Percentiles rank a stretch among this genome's conserved stretches.
Evolutionary conservation across 75 land plant species (phyloP).

Genomic region (Larix kaempferi): DNA sequence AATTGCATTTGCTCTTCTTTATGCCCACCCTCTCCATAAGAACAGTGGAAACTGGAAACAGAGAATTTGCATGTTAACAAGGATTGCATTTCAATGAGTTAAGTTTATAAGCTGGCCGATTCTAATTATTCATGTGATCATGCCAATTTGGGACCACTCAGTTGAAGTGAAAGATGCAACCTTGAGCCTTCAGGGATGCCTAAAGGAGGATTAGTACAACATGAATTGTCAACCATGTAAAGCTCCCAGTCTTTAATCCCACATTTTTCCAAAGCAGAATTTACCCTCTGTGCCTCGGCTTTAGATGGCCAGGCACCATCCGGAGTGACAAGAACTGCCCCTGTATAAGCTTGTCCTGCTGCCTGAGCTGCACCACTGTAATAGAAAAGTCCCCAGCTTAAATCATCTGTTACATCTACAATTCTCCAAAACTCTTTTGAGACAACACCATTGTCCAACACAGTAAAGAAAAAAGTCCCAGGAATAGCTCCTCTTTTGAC

Average conservation of each 20-base stretch:
- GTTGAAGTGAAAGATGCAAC: slow-evolving; percentile 30
- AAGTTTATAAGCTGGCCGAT: no score
- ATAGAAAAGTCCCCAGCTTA: slow-evolving; percentile 90
- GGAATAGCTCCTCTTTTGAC: slow-evolving; percentile 65
- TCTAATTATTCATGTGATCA: no score
- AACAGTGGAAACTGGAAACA: no score
- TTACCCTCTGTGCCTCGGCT: slow-evolving; percentile 33
- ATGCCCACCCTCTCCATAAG: no score
- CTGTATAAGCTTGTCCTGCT: slow-evolving; percentile 94
- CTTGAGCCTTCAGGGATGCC: slow-evolving; percentile 86
- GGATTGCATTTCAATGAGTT: no score
- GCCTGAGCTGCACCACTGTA: slow-evolving; percentile 87
- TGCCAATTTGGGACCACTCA: no score
- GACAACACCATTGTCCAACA: slow-evolving; percentile 92
- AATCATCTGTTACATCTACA: slow-evolving; percentile 76
- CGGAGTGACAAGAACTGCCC: slow-evolving; percentile 87
- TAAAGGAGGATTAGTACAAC: slow-evolving; percentile 62
- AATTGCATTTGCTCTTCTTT: no score
- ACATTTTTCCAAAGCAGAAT: slow-evolving; percentile 74
- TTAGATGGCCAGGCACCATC: slow-evolving; percentile 80
- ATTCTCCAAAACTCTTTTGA: slow-evolving; percentile 97
- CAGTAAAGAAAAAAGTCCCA: slow-evolving; percentile 88
- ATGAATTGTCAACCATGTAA: slow-evolving; percentile 65
- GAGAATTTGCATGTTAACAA: no score
- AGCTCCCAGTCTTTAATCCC: slow-evolving; percentile 93